phyloP scores from a whole-genome alignment of 2,329 filamentous ascomycete species.

The Teratosphaeria viscida region DNA sequence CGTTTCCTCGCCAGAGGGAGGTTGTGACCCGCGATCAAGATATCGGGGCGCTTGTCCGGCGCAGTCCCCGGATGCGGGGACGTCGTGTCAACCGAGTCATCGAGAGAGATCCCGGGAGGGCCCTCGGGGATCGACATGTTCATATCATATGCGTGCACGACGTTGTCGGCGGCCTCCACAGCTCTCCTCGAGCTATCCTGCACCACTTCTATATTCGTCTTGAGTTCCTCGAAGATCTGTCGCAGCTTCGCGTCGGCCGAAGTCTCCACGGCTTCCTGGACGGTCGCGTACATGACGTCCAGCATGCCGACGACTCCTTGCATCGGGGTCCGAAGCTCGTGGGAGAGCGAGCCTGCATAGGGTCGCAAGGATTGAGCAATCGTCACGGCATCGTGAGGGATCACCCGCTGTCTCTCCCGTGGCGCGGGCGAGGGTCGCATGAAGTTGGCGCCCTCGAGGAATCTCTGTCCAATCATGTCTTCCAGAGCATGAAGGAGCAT shows the following conservation, averaged over 20 bases:
- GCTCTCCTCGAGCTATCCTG: conserved; percentile 64
- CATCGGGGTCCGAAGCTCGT: conserved; percentile 64
- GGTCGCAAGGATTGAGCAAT: conserved; percentile 57
- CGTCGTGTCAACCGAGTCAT: conserved; percentile 16
- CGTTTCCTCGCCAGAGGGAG: conserved; percentile 33
- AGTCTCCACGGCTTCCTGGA: conserved; percentile 53
- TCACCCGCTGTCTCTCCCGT: conserved; percentile 32
- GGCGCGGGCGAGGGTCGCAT: conserved; percentile 17
- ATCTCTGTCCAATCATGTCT: conserved; percentile 51
- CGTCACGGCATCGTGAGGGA: conserved; percentile 47
- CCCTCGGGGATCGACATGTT: conserved; percentile 65
- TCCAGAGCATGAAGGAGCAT: conserved; percentile 59
- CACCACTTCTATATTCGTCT: conserved; percentile 59
- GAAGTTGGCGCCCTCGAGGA: conserved; percentile 45
- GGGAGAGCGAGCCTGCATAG: conserved; percentile 61
- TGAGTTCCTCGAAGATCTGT: conserved; percentile 50
- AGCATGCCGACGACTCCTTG: conserved; percentile 67
- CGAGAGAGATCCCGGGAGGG: conserved; percentile 24
- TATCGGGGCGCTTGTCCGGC: conserved; percentile 30
- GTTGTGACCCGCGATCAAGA: conserved; percentile 34
- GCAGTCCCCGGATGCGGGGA: conserved; percentile 13
- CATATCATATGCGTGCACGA: conserved; percentile 65
- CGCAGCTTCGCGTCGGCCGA: conserved; percentile 42
- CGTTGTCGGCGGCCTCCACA: conserved; percentile 64
- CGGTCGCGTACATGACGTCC: conserved; percentile 64